phyloP scores from a whole-genome alignment of 176 grass and related monocot genomes.

The Puya raimondii region DNA sequence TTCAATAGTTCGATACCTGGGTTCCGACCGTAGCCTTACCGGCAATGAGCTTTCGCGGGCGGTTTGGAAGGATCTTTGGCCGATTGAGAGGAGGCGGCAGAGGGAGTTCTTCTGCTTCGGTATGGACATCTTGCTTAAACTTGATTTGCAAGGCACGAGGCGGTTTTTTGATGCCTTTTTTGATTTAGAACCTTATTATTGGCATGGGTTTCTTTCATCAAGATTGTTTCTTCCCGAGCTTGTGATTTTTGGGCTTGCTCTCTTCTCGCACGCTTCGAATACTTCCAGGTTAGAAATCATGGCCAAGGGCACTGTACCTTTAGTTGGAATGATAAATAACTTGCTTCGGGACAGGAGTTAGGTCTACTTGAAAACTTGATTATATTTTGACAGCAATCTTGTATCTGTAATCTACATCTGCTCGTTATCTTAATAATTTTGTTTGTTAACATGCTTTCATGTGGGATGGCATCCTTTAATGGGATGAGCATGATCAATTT shows the following conservation, averaged over 20 bases:
- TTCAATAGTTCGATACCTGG: constrained; percentile 64
- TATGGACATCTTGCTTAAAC: constrained; percentile 95
- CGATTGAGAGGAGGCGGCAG: constrained; percentile 52
- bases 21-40: constrained; percentile 18
- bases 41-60: constrained; percentile 46
- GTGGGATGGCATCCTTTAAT: neutral
- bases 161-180: constrained; percentile 90
- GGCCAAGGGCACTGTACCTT: constrained; percentile 81
- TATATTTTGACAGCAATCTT: neutral
- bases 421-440: neutral
- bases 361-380: neutral
- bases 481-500: neutral
- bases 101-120: constrained; percentile 99
- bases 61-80: constrained; percentile 94
- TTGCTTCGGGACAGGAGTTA: constrained; percentile 64
- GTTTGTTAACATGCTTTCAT: neutral
- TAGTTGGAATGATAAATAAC: constrained; percentile 90
- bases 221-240: constrained; percentile 88
- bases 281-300: constrained; percentile 93
- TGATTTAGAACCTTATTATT: constrained; percentile 83
- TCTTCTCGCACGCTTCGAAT: constrained; percentile 78
- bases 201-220: constrained; percentile 92
- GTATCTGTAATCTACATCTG: neutral
- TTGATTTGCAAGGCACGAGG: constrained; percentile 71
- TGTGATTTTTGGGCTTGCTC: constrained; percentile 63